Base-by-base conservation (phyloP, 202 grass and related monocot genomes). In the Panicum hallii region DNA sequence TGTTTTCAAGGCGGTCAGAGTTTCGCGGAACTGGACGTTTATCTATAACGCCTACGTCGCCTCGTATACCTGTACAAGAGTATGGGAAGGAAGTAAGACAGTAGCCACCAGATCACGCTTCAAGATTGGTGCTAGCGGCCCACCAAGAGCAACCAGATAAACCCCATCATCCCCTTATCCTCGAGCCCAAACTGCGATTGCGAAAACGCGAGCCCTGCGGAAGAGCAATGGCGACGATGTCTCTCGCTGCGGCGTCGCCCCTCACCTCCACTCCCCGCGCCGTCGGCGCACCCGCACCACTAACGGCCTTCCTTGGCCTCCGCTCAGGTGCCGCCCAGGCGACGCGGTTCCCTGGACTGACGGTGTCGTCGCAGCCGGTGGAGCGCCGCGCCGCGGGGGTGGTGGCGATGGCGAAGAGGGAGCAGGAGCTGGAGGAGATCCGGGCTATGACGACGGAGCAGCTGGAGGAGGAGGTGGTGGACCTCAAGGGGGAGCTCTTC, bases 401-500 rank as follows among this genome's bases (percentile, higher is more conserved):
- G 76, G 91, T 87, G 44, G 82, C 66, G 49, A 94, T 97, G 93
- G 90, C 84, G 67, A 97, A 99, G 93, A 90, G 93, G 76, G 91
- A 94, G 85, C 84, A 88, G 73, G 96, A 96, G 72, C 52, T 99
- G 88, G 87, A 92, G 88, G 93, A 94, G 85, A 97, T 99, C 10
- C 84, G 93, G 52, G 38, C 6, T 43, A 99, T 92, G 97, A 71
- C 74, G 53, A 97, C 88, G 54, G 91, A 93, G 74, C 69, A 87
- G 84, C 76, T 99, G 49, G 89, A 94, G 81, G 90, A 97, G 76
- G 93, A 97, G 75, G 97, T 97, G 9, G 85, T 99, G 30, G 97
- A 94, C 87, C 88, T 99, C 43, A 99, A 99, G 79, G 97, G 97
- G 30, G 93, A 97, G 87, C 86, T 99, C 81, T 89, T 99, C 72